Evolutionary conservation across 495 filamentous ascomycete species (phyloP), one percentile per base, ranked within the genome.

Genomic region (Ascobolus immersus): DNA sequence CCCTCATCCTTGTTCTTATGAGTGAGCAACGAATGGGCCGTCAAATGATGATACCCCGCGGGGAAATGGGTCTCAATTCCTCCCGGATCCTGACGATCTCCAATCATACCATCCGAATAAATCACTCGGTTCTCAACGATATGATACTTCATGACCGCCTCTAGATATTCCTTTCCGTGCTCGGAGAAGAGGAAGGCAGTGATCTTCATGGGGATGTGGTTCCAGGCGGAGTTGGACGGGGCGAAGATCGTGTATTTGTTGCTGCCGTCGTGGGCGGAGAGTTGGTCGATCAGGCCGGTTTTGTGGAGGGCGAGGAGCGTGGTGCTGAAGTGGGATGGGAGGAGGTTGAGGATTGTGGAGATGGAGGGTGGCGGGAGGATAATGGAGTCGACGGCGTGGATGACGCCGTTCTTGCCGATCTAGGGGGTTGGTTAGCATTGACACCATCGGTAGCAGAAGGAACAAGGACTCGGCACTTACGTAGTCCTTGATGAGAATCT

Each of bases 51-150:
- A 17, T 44, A 44, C 3, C 43, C 43, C 26, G 31, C 34, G 11
- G 28, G 30, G 2, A 45, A 15, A 6, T 37, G 37, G 17, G 15
- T 19, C 2, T 37, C 28, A 21, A 39, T 41, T 3, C 40, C 41
- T 2, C 22, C 17, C 21, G 37, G 33, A n/a, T 43, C 40, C 17
- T 26, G 34, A n/a, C n/a, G n/a, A n/a, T n/a, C n/a, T n/a, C n/a
- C n/a, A n/a, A n/a, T n/a, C n/a, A n/a, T n/a, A n/a, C n/a, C 73
- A 52, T 91, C 82, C 13, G 72, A 73, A 51, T 90, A 91, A 2
- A 93, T 52, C 1, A 77, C 82, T 42, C 70, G 61, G 40, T 73
- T 67, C 4, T 58, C 58, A 1, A 80, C 72, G 40, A 82, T 51
- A 45, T 89, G 77, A 50, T 89, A 90, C 51, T 70, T 52, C 14